Evolutionary conservation across 108 stramenopile species (phyloP).

Genomic region (Seminavis robusta): DNA sequence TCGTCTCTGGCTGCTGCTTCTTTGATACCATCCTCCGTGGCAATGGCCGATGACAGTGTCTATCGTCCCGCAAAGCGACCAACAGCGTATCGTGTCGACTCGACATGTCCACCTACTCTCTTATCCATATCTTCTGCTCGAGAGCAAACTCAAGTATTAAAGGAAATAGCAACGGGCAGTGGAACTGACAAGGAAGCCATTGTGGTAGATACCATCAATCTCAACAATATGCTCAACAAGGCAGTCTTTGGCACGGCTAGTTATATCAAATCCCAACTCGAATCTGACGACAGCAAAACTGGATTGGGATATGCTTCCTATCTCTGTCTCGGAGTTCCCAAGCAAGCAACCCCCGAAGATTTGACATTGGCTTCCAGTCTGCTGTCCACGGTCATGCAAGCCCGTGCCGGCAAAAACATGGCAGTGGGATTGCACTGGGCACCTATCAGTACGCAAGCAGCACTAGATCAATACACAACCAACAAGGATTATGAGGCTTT

Average conservation of each 20-base stretch:
- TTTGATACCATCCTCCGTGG: no score
- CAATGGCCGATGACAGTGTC: no score
- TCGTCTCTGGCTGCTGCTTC: no score
- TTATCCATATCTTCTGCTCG: conserved; percentile 48
- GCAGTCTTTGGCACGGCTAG: conserved; percentile 53
- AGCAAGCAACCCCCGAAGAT: conserved; percentile 36
- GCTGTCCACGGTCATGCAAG: conserved; percentile 35
- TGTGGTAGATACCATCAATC: conserved; percentile 56
- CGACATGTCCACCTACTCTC: conserved; percentile 76
- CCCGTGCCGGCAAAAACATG: conserved; percentile 26
- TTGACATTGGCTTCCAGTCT: conserved; percentile 43
- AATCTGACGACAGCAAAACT: conserved; percentile 14
- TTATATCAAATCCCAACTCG: background rate
- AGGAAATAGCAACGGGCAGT: conserved; percentile 56
- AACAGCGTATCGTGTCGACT: conserved; percentile 76
- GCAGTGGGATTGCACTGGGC: conserved; percentile 63
- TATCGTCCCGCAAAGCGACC: conserved; percentile 53
- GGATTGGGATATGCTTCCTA: conserved; percentile 48
- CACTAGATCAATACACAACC: conserved; percentile 51
- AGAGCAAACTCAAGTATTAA: conserved; percentile 48
- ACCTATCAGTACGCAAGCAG: conserved; percentile 44
- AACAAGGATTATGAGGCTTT: conserved; percentile 12
- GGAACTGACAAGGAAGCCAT: conserved; percentile 64
- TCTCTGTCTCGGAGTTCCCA: conserved; percentile 66
- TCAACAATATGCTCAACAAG: conserved; percentile 83